Evolutionary conservation across 106 monocot species (phyloP).

Genomic region (Narthecium ossifragum): DNA sequence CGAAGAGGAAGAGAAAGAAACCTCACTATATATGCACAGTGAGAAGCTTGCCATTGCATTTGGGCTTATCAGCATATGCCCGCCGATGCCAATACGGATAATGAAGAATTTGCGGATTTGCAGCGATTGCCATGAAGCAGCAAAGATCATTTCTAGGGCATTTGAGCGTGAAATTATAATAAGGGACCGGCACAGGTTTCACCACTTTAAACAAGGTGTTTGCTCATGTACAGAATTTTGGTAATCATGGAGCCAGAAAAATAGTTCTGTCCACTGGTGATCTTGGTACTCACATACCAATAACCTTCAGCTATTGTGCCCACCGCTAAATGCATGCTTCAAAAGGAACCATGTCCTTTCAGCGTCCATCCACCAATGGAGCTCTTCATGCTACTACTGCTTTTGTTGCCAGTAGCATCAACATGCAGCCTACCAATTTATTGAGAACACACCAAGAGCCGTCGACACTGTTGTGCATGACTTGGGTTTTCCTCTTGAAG

Average conservation of each 20-base stretch:
- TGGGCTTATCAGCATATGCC: conserved; percentile 8
- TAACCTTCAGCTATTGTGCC: too few relatives aligned
- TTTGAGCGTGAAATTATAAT: conserved; percentile 7
- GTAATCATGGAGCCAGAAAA: conserved; percentile 1
- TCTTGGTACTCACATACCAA: too few relatives aligned
- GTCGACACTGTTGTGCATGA: too few relatives aligned
- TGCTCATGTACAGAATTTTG: conserved; percentile 11
- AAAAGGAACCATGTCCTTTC: too few relatives aligned
- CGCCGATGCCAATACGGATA: conserved; percentile 8
- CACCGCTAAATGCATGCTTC: too few relatives aligned
- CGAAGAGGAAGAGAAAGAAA: conserved; percentile 10
- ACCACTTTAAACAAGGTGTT: conserved; percentile 7
- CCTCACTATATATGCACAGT: conserved; percentile 8
- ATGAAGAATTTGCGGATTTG: conserved; percentile 12
- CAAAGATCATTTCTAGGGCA: conserved; percentile 10
- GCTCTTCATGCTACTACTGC: too few relatives aligned
- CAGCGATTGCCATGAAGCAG: conserved; percentile 10
- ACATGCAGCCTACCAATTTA: too few relatives aligned
- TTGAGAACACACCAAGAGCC: too few relatives aligned
- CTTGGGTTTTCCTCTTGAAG: too few relatives aligned
- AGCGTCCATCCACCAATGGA: too few relatives aligned
- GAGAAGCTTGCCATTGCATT: conserved; percentile 15
- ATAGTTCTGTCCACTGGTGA: too few relatives aligned
- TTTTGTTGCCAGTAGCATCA: too few relatives aligned
- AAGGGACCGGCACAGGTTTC: conserved; percentile 1